Base-by-base conservation (phyloP, 768 basidiomycete species). In the Goffeauzyma gilvescens region DNA sequence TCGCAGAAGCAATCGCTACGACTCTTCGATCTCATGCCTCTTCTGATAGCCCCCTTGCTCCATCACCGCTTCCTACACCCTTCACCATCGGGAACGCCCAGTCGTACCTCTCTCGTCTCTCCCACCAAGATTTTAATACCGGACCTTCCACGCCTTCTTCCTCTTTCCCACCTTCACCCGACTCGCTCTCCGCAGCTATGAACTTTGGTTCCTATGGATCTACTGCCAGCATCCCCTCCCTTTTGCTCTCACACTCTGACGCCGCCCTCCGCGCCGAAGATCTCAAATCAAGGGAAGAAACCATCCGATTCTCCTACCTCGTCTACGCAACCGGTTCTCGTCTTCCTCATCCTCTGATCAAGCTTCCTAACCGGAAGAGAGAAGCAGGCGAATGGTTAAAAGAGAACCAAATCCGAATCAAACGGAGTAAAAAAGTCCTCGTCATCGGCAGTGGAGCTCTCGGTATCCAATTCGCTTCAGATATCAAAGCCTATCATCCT, bases 381-480 rank as follows among this genome's bases (percentile, higher is more conserved):
- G 46, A 55, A 23, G 65, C 63, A 7, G 40, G 59, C 8, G 46
- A 50, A 24, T 63, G 58, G 50, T 55, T 67, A 54, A 41, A 57
- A 40, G 43, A 53, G 24, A 50, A 57, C 26, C 59, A 56, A 10
- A 48, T 52, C 31, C 48, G 48, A 32, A 50, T 62, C 14, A 50
- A 54, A 48, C 46, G 50, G 20, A 55, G 58, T 3, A 40, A 56
- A 34, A 57, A 54, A 28, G 56, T 67, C 12, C 38, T 66, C 13
- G 52, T 66, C n/a, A 57, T 67, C 34, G 66, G 66, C n/a, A 65
- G 62, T 22, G 66, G 66, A 8, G 63, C 66, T 3, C 42, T 66
- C 21, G 66, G 66, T 14, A 61, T 65, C 15, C 59, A 66, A 53
- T 59, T 59, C 42, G 65, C 65, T 15, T 55, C 57, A 4, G 66